Base-by-base conservation (phyloP, 73 alveolate species). In the Loxodes magnus region DNA sequence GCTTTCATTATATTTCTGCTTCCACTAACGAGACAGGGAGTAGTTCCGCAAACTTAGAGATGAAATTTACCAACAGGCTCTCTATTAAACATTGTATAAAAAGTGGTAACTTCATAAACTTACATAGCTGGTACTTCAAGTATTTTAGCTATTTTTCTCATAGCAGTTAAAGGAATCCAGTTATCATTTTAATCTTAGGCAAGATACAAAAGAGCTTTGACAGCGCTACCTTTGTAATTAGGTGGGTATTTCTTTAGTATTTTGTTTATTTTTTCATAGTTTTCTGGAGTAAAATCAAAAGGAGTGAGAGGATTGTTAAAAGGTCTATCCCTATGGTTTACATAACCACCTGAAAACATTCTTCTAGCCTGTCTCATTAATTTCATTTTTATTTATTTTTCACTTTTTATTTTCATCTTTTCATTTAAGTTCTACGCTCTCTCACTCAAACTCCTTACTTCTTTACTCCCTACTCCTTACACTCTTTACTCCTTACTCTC, bases 21-120 rank as follows among this genome's bases (percentile, higher is more conserved):
- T 43, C 96, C 96, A 25, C 96, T 42, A 41, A 84, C 71, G 86
- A 79, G 65, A 73, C 96, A 84, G 17, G 96, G 96, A 29, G 92
- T 83, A 7, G 92, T 84, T 17, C 89, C 90, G 53, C 96, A 84
- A 24, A 84, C 92, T 74, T 84, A 71, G 19, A 84, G 62, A 52
- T 84, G 96, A 69, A 56, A 84, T 56, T 79, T 84, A 21, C 96
- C 96, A 0, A 84, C 93, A 31, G 71, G 46, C 33, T 79, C 84
- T 67, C 96, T 74, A 48, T 84, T 84, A 53, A 79, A 84, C 96
- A 84, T 84, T 4, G 93, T 80, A 35, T 77, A 84, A 73, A 82
- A 84, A 14, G 89, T 51, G n/a, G 96, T 84, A 10, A 82, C 90
- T 53, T 84, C 96, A 53, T 59, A 84, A 23, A 84, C 90, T 39